Evolutionary conservation across 495 filamentous ascomycete species (phyloP).

Genomic region (Amphirosellinia nigrospora): DNA sequence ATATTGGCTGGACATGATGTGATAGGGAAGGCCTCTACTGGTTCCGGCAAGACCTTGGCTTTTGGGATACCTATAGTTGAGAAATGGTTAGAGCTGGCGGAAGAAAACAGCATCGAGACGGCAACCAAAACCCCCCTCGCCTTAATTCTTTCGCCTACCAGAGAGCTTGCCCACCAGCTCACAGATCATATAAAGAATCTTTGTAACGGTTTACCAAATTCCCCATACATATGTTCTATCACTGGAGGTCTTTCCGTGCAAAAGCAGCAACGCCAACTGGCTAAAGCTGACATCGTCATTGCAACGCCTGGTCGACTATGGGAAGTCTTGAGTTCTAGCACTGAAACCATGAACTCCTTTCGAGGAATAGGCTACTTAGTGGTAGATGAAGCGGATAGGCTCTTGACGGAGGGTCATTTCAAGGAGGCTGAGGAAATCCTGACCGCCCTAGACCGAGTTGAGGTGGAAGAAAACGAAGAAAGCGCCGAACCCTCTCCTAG

Average conservation of each 20-base stretch:
- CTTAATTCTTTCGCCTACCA: conserved; percentile 87
- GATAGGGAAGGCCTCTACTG: conserved; percentile 81
- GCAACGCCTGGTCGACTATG: conserved; percentile 92
- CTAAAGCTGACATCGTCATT: conserved; percentile 82
- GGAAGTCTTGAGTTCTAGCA: conserved; percentile 81
- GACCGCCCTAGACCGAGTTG: conserved; percentile 68
- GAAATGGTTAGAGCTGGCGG: conserved; percentile 57
- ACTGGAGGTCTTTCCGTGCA: conserved; percentile 91
- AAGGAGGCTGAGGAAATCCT: conserved; percentile 91
- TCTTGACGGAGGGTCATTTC: conserved; percentile 92
- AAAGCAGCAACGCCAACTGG: conserved; percentile 85
- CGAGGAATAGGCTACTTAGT: conserved; percentile 79
- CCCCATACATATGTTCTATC: conserved; percentile 75
- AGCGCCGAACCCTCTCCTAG: conserved; percentile 48
- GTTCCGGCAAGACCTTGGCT: conserved; percentile 83
- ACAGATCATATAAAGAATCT: conserved; percentile 78
- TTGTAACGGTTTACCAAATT: conserved; percentile 63
- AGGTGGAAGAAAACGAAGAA: conserved; percentile 46
- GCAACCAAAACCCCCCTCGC: conserved; percentile 67
- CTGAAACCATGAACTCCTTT: conserved; percentile 63
- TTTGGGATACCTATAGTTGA: conserved; percentile 83
- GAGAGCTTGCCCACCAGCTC: conserved; percentile 93
- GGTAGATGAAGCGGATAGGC: conserved; percentile 91
- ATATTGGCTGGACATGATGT: conserved; percentile 77
- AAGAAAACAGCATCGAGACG: conserved; percentile 41